phyloP scores from a whole-genome alignment of 2,329 filamentous ascomycete species.

The Tolypocladium nubicola region DNA sequence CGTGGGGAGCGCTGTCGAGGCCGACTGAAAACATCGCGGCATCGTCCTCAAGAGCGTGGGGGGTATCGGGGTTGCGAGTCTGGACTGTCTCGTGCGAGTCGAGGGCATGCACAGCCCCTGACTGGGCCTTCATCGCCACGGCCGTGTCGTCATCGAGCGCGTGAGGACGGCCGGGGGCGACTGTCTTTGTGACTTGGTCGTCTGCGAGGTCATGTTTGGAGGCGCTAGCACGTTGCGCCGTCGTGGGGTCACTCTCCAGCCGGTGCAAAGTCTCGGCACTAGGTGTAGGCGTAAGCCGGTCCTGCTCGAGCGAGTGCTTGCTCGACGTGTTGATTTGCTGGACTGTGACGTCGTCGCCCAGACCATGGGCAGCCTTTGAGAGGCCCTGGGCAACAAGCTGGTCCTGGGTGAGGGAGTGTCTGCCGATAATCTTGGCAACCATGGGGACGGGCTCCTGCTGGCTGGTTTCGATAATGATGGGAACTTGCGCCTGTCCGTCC shows the following conservation, averaged over 20 bases:
- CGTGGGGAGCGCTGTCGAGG: not conserved
- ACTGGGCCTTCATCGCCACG: not conserved
- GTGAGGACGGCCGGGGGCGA: not conserved
- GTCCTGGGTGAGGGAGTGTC: slow-evolving; percentile 5
- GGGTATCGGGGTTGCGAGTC: not conserved
- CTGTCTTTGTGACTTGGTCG: not conserved
- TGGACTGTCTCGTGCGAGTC: not conserved
- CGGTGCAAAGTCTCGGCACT: slow-evolving; percentile 1
- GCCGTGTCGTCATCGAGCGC: slow-evolving; percentile 2
- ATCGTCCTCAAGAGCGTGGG: slow-evolving; percentile 5
- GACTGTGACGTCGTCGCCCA: slow-evolving; percentile 4
- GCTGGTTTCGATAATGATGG: not conserved
- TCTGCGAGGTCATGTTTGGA: slow-evolving; percentile 1
- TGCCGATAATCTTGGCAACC: not conserved
- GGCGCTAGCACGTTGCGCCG: not conserved
- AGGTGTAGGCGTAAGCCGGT: not conserved
- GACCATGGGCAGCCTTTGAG: slow-evolving; percentile 1
- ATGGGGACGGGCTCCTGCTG: not conserved
- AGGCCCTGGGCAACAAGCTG: slow-evolving; percentile 1
- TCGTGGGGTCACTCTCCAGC: slow-evolving; percentile 3
- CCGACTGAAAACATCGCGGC: not conserved
- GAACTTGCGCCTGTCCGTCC: not conserved
- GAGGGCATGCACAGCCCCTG: slow-evolving; percentile 1
- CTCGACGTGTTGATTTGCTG: not conserved
- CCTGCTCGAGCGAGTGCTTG: slow-evolving; percentile 5